These are phyloP conservation scores for Penicillium sp. DNA, from an alignment of 2,329 filamentous ascomycete genomes.

Conservation along the genomic window DNA sequence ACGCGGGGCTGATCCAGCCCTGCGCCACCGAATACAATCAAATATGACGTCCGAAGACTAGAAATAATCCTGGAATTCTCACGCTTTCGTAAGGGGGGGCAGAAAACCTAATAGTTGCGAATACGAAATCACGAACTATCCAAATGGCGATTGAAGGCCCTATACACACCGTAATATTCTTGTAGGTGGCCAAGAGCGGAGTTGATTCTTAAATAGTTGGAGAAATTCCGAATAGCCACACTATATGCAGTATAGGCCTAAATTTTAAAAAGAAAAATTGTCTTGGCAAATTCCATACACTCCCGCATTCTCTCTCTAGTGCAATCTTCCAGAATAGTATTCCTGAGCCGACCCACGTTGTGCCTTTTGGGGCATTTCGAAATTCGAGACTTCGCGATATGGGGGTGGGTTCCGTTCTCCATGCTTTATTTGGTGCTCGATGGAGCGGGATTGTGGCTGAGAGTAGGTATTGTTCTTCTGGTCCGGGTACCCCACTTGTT, in stretches of 20 bases:
- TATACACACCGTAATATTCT: no score
- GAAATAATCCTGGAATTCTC: no score
- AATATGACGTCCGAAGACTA: no score
- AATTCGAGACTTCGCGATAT: background rate
- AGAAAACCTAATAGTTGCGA: no score
- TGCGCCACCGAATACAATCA: no score
- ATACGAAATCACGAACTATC: no score
- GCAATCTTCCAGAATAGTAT: slow-evolving; percentile 1
- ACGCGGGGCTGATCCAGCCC: background rate
- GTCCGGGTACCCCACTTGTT: slow-evolving; percentile 1
- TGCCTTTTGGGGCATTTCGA: background rate
- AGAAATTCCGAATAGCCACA: background rate
- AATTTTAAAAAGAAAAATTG: background rate
- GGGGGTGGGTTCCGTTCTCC: background rate
- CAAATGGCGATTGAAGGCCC: no score
- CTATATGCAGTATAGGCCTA: no score
- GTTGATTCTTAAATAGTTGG: no score
- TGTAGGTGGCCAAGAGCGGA: no score
- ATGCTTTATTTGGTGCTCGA: background rate
- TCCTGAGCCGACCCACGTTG: slow-evolving; percentile 4
- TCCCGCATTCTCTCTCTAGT: background rate
- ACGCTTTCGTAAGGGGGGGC: no score
- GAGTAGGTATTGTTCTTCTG: background rate
- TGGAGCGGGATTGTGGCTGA: background rate
- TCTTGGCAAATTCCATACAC: background rate